Base-by-base conservation (phyloP, 352 stramenopile species). In the Pythium dissimile region DNA sequence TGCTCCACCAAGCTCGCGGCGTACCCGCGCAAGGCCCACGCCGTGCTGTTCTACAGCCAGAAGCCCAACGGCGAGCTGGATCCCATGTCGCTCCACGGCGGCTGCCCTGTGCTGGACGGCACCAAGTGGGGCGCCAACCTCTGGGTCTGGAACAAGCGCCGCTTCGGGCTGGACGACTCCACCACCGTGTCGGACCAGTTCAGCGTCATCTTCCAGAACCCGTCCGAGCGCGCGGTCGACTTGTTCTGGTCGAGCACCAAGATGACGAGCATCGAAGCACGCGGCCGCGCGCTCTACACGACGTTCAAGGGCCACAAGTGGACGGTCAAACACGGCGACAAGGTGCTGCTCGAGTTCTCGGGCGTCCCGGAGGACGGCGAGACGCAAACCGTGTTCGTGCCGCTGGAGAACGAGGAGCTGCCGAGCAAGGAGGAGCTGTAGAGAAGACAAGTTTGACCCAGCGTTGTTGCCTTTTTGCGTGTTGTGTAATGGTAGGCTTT, bases 1-100 rank as follows among this genome's bases (percentile, higher is more conserved):
- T 94, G 84, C 68, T 78, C 76, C 7, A 88, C 76, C 32, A 88
- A 89, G 60, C 67, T 94, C 34, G 81, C 81, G 13, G 76, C 76
- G 50, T 92, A 92, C 64, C 84, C 84, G 11, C 76, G 68, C 50
- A 94, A 94, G 58, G 92, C 89, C 24, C 86, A 97, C 49, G 95
- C 96, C 2, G 77, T 99, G n/a, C 70, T 99, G 7, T 99, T 99
- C 77, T 99, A 99, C 83, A 97, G 79, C 53, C 96, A 99, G 60
- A 86, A 97, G 50, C 90, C 95, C 1, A 97, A 98, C 76, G 97
- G 84, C 13, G 75, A 85, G 53, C 67, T 90, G 6, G 96, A 99
- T 69, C 69, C 77, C 4, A 81, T 77, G 79, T 84, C 76, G 26
- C 52, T 96, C 59, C 67, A 99, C 62, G 95, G 92, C 26, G 96